Percentiles rank a stretch among this genome's conserved stretches.
Evolutionary conservation across 2,329 filamentous ascomycete genomes (phyloP).

Genomic region (Trichoderma breve): DNA sequence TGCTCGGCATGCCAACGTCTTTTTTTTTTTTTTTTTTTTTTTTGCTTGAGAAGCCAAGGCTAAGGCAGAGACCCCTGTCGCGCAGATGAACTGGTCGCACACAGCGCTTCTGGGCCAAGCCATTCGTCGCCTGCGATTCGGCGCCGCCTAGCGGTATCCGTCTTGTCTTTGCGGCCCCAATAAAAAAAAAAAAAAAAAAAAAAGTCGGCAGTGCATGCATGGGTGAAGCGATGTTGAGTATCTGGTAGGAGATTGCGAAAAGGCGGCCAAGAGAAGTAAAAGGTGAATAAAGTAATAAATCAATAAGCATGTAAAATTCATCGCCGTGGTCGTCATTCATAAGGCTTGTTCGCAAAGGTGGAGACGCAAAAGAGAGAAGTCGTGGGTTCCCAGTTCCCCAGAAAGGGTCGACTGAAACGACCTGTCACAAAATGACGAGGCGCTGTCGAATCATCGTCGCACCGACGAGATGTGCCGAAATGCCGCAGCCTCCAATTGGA

Average conservation of each 20-base stretch:
- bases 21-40: background rate
- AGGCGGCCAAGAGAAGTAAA: background rate
- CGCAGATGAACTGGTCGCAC: conserved; percentile 9
- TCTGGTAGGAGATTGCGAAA: background rate
- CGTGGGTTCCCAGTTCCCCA: conserved; percentile 13
- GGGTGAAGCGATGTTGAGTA: background rate
- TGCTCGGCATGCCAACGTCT: background rate
- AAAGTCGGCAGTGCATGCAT: background rate
- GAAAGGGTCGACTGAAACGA: conserved; percentile 7
- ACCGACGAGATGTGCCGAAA: conserved; percentile 17
- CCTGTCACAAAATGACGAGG: conserved; percentile 18
- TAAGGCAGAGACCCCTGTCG: conserved; percentile 10
- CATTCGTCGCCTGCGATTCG: conserved; percentile 1
- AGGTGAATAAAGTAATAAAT: background rate
- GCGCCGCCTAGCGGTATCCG: conserved; percentile 5
- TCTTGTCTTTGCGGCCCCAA: background rate
- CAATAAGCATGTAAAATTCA: background rate
- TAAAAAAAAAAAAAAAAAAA: background rate
- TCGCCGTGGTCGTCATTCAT: conserved; percentile 10
- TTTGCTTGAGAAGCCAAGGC: background rate
- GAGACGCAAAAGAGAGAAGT: background rate
- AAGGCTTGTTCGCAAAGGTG: background rate
- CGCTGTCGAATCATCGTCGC: conserved; percentile 16
- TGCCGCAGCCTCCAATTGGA: conserved; percentile 20
- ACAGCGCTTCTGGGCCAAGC: conserved; percentile 1